phyloP scores from a whole-genome alignment of 1,284 basidiomycete genomes.

The Anthracocystis setariae region DNA sequence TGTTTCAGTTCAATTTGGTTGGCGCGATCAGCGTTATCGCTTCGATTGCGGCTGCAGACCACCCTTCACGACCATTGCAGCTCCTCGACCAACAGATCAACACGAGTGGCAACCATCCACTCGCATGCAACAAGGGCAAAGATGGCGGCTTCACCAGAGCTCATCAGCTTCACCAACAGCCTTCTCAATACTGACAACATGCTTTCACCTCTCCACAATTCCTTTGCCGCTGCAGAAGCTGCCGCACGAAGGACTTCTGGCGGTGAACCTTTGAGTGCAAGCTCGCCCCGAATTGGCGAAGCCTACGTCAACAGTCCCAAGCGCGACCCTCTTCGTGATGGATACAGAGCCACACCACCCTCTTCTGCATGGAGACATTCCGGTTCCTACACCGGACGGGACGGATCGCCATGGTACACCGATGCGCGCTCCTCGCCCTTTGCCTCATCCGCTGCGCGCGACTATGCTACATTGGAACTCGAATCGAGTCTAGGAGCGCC shows the following conservation, averaged over 20 bases:
- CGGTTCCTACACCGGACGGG: slow-evolving; percentile 45
- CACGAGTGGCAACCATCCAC: not conserved
- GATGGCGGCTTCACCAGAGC: slow-evolving; percentile 49
- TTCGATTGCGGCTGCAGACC: too few species aligned
- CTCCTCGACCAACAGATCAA: not conserved
- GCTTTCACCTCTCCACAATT: slow-evolving; percentile 46
- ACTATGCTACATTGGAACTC: slow-evolving; percentile 47
- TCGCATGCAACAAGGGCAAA: slow-evolving; percentile 14
- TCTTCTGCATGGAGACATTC: slow-evolving; percentile 47
- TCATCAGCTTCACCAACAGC: slow-evolving; percentile 50
- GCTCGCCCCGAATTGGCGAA: slow-evolving; percentile 51
- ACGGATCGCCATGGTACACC: slow-evolving; percentile 59
- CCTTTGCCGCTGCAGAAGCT: slow-evolving; percentile 34
- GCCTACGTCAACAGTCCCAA: slow-evolving; percentile 54
- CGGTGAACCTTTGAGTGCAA: slow-evolving; percentile 45
- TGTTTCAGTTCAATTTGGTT: too few species aligned
- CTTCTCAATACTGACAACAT: slow-evolving; percentile 56
- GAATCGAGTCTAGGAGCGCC: slow-evolving; percentile 37
- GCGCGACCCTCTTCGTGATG: slow-evolving; percentile 53
- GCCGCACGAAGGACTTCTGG: slow-evolving; percentile 38
- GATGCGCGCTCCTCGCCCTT: slow-evolving; percentile 62
- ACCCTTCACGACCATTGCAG: not conserved
- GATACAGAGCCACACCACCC: slow-evolving; percentile 49
- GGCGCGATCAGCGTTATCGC: too few species aligned
- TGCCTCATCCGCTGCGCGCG: slow-evolving; percentile 57